phyloP scores from a whole-genome alignment of 257 asterid species.

The Paraleonurus japonicus region DNA sequence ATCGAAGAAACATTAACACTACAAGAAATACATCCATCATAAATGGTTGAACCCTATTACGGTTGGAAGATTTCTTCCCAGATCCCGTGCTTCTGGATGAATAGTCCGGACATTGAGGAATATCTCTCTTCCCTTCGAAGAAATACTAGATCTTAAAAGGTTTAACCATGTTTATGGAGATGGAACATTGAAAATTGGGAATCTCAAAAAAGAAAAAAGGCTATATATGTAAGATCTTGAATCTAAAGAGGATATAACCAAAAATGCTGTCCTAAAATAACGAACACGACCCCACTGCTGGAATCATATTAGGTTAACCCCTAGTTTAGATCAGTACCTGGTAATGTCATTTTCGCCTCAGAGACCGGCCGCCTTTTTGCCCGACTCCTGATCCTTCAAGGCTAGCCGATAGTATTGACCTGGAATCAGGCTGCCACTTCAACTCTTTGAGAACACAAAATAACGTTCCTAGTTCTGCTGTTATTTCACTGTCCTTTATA shows the following conservation, averaged over 20 bases:
- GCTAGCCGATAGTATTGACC: slow-evolving; percentile 57
- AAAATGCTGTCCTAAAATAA: not conserved
- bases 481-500: slow-evolving; percentile 76
- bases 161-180: not conserved
- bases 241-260: slow-evolving; percentile 9
- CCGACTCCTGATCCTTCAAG: slow-evolving; percentile 90
- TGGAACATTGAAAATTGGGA: not conserved
- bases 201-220: not conserved
- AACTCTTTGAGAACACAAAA: slow-evolving; percentile 81
- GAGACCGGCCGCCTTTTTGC: slow-evolving; percentile 73
- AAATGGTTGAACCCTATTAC: not conserved
- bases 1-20: not conserved
- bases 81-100: not conserved
- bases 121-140: not conserved
- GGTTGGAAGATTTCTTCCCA: not conserved
- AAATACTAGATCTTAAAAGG: not conserved
- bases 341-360: slow-evolving; percentile 54
- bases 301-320: slow-evolving; percentile 5
- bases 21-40: slow-evolving; percentile 13
- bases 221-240: not conserved
- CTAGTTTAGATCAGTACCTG: slow-evolving; percentile 2
- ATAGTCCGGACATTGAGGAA: not conserved
- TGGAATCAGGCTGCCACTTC: slow-evolving; percentile 91
- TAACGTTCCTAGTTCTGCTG: slow-evolving; percentile 70
- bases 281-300: not conserved